Percentiles rank a stretch among this genome's conserved stretches.
phyloP scores from a whole-genome alignment of 805 yeast genomes.

The Kazachstania martiniae region DNA sequence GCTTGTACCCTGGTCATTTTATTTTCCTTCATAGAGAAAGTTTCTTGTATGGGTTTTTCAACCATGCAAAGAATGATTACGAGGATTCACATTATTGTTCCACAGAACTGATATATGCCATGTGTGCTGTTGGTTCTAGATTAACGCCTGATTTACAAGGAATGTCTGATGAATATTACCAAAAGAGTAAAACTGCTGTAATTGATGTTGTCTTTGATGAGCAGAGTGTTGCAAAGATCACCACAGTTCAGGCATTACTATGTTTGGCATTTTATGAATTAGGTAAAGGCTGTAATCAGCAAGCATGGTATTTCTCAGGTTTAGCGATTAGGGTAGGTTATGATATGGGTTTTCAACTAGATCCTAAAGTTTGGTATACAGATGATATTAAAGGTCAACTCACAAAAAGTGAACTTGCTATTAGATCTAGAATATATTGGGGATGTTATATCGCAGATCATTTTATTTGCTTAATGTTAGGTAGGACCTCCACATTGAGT shows the following conservation, averaged over 20 bases:
- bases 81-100: slow-evolving; percentile 42
- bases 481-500: slow-evolving; percentile 46
- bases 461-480: slow-evolving; percentile 46
- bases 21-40: slow-evolving; percentile 56
- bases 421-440: slow-evolving; percentile 54
- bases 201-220: slow-evolving; percentile 30
- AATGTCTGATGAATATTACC: slow-evolving; percentile 36
- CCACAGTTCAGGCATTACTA: slow-evolving; percentile 49
- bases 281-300: slow-evolving; percentile 45
- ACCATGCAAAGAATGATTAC: slow-evolving; percentile 36
- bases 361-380: slow-evolving; percentile 49
- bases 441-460: slow-evolving; percentile 58
- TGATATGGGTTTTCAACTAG: slow-evolving; percentile 52
- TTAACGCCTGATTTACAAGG: slow-evolving; percentile 34
- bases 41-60: slow-evolving; percentile 48
- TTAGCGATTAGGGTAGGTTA: slow-evolving; percentile 55
- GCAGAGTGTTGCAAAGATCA: slow-evolving; percentile 33
- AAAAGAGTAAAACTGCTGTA: slow-evolving; percentile 34
- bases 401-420: slow-evolving; percentile 41
- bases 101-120: slow-evolving; percentile 40
- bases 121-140: slow-evolving; percentile 50
- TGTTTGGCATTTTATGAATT: slow-evolving; percentile 51
- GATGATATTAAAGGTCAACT: slow-evolving; percentile 28
- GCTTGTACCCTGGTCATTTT: slow-evolving; percentile 56
- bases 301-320: slow-evolving; percentile 56